phyloP scores from a whole-genome alignment of 2,329 filamentous ascomycete species.

The Fusarium beomiforme region DNA sequence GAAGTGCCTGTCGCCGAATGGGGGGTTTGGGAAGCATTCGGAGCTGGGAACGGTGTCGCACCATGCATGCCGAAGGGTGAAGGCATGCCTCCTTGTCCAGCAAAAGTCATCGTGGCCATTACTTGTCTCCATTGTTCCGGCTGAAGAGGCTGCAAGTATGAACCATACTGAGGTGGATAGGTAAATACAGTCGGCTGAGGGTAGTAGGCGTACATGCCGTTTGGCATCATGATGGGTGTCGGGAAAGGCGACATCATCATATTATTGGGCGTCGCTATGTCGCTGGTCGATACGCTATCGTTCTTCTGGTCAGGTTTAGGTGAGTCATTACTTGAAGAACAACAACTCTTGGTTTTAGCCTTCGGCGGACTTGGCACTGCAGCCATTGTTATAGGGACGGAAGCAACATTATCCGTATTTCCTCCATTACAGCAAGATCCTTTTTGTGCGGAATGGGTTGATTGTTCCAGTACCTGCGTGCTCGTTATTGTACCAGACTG shows the following conservation, averaged over 20 bases:
- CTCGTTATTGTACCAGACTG: slow-evolving; percentile 33
- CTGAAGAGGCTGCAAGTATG: slow-evolving; percentile 64
- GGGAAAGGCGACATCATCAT: slow-evolving; percentile 52
- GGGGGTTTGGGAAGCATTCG: slow-evolving; percentile 24
- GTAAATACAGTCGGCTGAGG: slow-evolving; percentile 59
- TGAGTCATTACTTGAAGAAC: slow-evolving; percentile 40
- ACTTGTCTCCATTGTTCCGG: slow-evolving; percentile 63
- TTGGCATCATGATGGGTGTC: slow-evolving; percentile 49
- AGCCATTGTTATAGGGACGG: slow-evolving; percentile 20
- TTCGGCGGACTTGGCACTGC: slow-evolving; percentile 30
- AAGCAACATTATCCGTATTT: slow-evolving; percentile 2
- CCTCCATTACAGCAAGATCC: slow-evolving; percentile 52
- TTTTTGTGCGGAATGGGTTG: slow-evolving; percentile 26
- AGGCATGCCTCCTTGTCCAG: slow-evolving; percentile 47
- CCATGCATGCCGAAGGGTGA: slow-evolving; percentile 41
- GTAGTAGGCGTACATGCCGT: slow-evolving; percentile 54
- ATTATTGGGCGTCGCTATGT: slow-evolving; percentile 39
- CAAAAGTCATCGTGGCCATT: slow-evolving; percentile 53
- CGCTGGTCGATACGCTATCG: slow-evolving; percentile 31
- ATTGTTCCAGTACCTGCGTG: slow-evolving; percentile 26
- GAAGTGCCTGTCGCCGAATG: slow-evolving; percentile 46
- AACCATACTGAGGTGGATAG: slow-evolving; percentile 64
- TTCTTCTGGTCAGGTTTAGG: slow-evolving; percentile 32
- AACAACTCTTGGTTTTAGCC: slow-evolving; percentile 44
- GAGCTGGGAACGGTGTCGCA: slow-evolving; percentile 32